These are phyloP conservation scores for Geotrichum aggregatum DNA, from an alignment of 1,139 yeast species.

Conservation along the genomic window DNA sequence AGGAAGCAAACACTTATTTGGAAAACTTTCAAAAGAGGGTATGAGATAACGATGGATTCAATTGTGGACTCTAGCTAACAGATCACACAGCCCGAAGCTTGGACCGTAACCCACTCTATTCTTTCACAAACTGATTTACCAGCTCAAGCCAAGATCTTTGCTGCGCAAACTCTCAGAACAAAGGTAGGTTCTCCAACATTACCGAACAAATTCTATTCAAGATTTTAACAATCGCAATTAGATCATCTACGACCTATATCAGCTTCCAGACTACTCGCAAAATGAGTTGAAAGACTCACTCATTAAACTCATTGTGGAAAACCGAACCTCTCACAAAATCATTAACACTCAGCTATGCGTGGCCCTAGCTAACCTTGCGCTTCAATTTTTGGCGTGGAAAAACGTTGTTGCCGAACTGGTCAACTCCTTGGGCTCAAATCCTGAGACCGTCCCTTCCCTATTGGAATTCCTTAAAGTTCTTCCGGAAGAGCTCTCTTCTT, in stretches of 20 bases:
- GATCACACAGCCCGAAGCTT: slow-evolving; percentile 38
- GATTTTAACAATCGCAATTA: slow-evolving; percentile 20
- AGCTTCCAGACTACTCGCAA: slow-evolving; percentile 56
- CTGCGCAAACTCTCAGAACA: slow-evolving; percentile 85
- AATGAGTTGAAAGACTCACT: slow-evolving; percentile 59
- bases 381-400: slow-evolving; percentile 72
- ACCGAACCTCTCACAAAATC: slow-evolving; percentile 44
- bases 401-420: slow-evolving; percentile 68
- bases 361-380: slow-evolving; percentile 73
- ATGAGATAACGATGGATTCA: slow-evolving; percentile 26
- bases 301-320: slow-evolving; percentile 46
- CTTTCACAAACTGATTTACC: slow-evolving; percentile 29
- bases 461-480: slow-evolving; percentile 78
- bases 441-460: slow-evolving; percentile 44
- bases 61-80: not conserved
- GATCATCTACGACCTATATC: slow-evolving; percentile 76
- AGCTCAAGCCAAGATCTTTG: slow-evolving; percentile 61
- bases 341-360: slow-evolving; percentile 77
- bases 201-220: no score
- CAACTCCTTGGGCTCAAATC: slow-evolving; percentile 43
- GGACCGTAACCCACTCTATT: slow-evolving; percentile 40
- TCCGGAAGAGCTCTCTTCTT: slow-evolving; percentile 86
- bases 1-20: slow-evolving; percentile 60
- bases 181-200: slow-evolving; percentile 40
- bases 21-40: slow-evolving; percentile 76